Conservation (phyloP, 805 yeast species). For the Starmera pachycereana region DNA sequence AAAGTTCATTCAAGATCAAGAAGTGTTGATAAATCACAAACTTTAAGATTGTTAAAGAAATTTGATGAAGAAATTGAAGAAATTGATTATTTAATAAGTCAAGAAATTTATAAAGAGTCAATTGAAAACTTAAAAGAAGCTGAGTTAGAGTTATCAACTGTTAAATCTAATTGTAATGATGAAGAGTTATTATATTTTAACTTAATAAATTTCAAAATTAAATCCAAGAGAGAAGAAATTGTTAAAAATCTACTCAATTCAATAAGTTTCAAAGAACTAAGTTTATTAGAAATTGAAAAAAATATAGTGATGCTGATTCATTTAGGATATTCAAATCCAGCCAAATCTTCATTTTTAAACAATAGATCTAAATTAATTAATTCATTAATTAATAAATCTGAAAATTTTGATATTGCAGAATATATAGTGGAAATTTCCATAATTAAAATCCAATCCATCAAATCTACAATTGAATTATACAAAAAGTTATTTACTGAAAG, state of each 20-base stretch:
- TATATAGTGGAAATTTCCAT: conserved; percentile 54
- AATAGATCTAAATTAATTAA: conserved; percentile 37
- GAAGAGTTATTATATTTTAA: conserved; percentile 23
- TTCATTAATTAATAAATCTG: conserved; percentile 36
- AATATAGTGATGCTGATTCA: conserved; percentile 25
- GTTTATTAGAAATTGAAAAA: conserved; percentile 17
- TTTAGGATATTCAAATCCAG: conserved; percentile 36
- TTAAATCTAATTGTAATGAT: conserved; percentile 11
- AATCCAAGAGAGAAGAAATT: conserved; percentile 21
- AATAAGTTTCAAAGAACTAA: conserved; percentile 20
- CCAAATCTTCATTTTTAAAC: conserved; percentile 37
- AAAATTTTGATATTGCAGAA: conserved; percentile 36
- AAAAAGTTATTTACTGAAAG: conserved; percentile 35
- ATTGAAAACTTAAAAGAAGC: conserved; percentile 24
- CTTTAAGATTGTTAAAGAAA: conserved; percentile 36
- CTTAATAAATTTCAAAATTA: conserved; percentile 22
- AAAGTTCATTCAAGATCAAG: conserved; percentile 52
- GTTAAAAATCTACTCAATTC: conserved; percentile 24
- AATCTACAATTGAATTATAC: conserved; percentile 46
- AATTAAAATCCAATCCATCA: conserved; percentile 50
- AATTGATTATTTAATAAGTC: conserved; percentile 56
- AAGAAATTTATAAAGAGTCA: conserved; percentile 40
- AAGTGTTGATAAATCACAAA: conserved; percentile 34
- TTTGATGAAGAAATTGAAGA: conserved; percentile 60
- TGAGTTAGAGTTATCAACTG: conserved; percentile 17